Evolutionary conservation across 768 basidiomycete species (phyloP).

Genomic region (Fomitopsis pulvina): DNA sequence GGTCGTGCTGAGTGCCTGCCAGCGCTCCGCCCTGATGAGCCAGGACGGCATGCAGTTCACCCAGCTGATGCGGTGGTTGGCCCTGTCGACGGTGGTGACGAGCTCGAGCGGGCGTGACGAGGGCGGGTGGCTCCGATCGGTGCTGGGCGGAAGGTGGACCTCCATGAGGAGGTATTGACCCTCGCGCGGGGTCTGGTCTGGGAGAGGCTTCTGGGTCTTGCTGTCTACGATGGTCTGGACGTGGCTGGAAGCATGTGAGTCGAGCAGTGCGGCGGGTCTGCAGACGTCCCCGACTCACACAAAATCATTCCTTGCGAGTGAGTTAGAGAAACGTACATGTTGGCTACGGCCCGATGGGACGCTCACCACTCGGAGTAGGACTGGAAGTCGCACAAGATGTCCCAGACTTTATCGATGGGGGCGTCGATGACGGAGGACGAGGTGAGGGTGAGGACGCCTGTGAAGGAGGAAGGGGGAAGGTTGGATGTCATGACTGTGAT

Average conservation of each 20-base stretch:
- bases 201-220: constrained; percentile 31
- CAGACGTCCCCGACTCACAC: constrained; percentile 35
- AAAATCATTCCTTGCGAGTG: constrained; percentile 71
- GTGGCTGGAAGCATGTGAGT: constrained; percentile 30
- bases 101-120: constrained; percentile 34
- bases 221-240: constrained; percentile 40
- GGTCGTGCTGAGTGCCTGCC: constrained; percentile 50
- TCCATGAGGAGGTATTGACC: constrained; percentile 45
- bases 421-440: constrained; percentile 53
- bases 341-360: constrained; percentile 13
- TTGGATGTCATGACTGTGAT: constrained; percentile 11
- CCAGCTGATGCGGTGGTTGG: constrained; percentile 56
- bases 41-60: constrained; percentile 34
- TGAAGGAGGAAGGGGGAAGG: constrained; percentile 33
- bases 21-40: constrained; percentile 49
- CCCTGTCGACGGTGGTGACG: constrained; percentile 46
- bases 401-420: constrained; percentile 55
- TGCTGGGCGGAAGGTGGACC: constrained; percentile 57
- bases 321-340: background rate
- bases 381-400: constrained; percentile 50
- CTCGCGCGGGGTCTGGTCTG: constrained; percentile 41
- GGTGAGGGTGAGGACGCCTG: constrained; percentile 41
- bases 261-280: background rate
- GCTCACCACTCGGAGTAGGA: constrained; percentile 56
- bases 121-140: constrained; percentile 31